Base-by-base conservation (phyloP, 202 grass and related monocot species). In the Bolboschoenoplectus hybrid region DNA sequence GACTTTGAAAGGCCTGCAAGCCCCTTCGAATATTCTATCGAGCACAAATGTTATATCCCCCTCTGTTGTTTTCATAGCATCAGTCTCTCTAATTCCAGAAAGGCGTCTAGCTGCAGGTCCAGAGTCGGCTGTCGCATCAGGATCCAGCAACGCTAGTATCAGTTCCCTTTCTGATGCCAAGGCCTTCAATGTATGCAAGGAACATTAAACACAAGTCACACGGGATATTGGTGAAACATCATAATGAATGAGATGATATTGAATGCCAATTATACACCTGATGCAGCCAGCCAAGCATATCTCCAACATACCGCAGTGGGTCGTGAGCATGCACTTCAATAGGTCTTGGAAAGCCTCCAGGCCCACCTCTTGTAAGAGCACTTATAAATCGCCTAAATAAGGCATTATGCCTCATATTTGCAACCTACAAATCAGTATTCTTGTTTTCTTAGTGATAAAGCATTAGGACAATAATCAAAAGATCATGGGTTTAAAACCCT, bases 281-380 rank as follows among this genome's bases (percentile, higher is more conserved):
- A 92, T 99, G 97, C 40, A 99, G 86, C 93, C 97, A 99, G 41
- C 97, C 97, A 67, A 99, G 86, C 97, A 99, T 99, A 88, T 99
- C 97, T 1, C 97, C 93, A 58, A 92, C 93, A 83, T 96, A 99
- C 82, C 97, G 97, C 85, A 99, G 89, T 89, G 97, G 97, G 65
- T 99, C 97, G 82, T 99, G 97, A 85, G 97, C 97, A 96, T 99
- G 97, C 34, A 99, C 97, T 99, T 99, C 93, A 90, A 99, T 99
- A 63, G 93, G 93, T 85, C 97, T 94, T 38, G 97, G 97, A 36
- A 99, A 67, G 39, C 93, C 91, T 90, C 97, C 93, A 52, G 93
- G 93, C 86, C 93, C 93, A 84, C 97, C 97, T 90, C 97, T 88
- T 85, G 97, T 99, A 85, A 99, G 91, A 87, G 97, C 92, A 81